phyloP scores from a whole-genome alignment of 345 rosid species.

The Citrus hindsii region DNA sequence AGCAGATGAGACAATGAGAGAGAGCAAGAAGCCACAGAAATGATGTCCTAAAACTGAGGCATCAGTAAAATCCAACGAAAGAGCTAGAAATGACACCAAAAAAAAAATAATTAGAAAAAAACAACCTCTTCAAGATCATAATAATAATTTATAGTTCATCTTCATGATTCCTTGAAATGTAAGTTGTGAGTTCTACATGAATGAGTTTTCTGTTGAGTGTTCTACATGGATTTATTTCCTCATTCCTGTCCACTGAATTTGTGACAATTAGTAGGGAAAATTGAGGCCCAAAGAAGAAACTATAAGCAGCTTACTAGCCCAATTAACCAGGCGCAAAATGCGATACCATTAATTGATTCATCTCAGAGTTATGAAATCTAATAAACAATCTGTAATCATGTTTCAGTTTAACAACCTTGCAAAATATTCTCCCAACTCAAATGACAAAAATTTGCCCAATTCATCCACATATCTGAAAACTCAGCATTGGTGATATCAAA shows the following conservation, averaged over 20 bases:
- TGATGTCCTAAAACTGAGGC: neutral
- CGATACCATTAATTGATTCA: no score
- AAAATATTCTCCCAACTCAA: neutral
- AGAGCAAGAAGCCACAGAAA: neutral
- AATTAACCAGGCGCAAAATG: no score
- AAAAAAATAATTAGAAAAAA: neutral
- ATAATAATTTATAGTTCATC: neutral
- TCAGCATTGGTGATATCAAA: constrained; percentile 7
- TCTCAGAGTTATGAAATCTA: no score
- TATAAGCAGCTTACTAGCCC: no score
- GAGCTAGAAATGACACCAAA: neutral
- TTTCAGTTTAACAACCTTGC: neutral
- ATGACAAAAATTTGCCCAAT: neutral
- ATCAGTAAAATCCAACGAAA: neutral
- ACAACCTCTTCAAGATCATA: no score
- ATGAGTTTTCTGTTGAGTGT: neutral
- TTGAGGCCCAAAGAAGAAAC: no score
- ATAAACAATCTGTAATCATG: neutral
- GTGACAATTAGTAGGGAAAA: neutral
- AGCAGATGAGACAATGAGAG: neutral
- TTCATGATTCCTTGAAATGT: neutral
- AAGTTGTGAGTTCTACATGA: neutral
- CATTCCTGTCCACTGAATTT: neutral
- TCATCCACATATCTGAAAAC: constrained; percentile 9
- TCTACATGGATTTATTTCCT: neutral